A percentile compares a stretch with the other conserved stretches of the same genome.
Evolutionary conservation across 2,329 filamentous ascomycete genomes (phyloP).

Genomic region (Myriosclerotinia curreyana): DNA sequence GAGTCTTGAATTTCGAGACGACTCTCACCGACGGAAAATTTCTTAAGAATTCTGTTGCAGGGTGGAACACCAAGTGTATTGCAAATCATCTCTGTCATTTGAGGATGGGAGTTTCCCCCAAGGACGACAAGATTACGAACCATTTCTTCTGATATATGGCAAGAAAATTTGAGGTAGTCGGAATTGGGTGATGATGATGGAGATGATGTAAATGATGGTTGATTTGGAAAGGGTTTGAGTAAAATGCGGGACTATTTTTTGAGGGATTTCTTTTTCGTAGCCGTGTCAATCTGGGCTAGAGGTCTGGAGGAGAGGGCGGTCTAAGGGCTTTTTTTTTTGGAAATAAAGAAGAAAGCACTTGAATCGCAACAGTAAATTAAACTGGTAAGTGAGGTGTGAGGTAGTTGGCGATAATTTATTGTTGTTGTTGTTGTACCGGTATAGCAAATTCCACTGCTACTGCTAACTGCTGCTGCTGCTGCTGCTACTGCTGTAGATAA

Average conservation of each 20-base stretch:
- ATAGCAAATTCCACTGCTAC: not conserved
- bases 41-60: conserved; percentile 78
- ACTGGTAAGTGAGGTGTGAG: too few species aligned
- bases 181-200: conserved; percentile 1
- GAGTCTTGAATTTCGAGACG: conserved; percentile 95
- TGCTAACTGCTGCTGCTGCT: too few species aligned
- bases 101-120: conserved; percentile 87
- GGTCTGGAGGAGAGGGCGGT: not conserved
- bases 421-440: too few species aligned
- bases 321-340: conserved; percentile 5
- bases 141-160: conserved; percentile 51
- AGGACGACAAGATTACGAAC: conserved; percentile 94
- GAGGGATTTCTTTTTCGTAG: conserved; percentile 1
- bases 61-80: conserved; percentile 82
- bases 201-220: conserved; percentile 8
- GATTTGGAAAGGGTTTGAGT: conserved; percentile 18
- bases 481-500: not conserved
- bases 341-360: conserved; percentile 9
- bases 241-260: conserved; percentile 29
- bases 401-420: too few species aligned
- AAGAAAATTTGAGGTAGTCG: not conserved
- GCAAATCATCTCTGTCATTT: conserved; percentile 83
- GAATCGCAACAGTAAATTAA: not conserved
- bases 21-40: conserved; percentile 94
- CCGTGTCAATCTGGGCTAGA: conserved; percentile 4